phyloP scores from a whole-genome alignment of 2,329 filamentous ascomycete genomes.

The Geoglossum cookeanum region DNA sequence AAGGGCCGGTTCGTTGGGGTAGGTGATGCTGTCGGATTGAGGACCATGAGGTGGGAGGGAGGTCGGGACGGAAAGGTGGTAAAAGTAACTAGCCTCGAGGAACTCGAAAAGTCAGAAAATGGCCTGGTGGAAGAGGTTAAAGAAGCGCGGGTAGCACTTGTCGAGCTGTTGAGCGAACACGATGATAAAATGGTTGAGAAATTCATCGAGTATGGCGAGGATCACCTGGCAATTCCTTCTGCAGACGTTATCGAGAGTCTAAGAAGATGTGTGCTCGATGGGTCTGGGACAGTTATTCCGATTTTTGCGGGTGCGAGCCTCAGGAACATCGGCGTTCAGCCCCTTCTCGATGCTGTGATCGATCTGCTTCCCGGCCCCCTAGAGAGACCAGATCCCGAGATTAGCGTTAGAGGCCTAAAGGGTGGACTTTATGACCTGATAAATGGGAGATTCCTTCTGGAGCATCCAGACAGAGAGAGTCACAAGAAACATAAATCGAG shows the following conservation, averaged over 20 bases:
- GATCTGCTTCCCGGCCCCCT: conserved; percentile 71
- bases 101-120: conserved; percentile 31
- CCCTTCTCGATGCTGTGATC: conserved; percentile 70
- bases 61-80: conserved; percentile 45
- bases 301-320: conserved; percentile 87
- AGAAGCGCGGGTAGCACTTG: conserved; percentile 53
- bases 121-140: conserved; percentile 46
- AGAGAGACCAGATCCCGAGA: conserved; percentile 61
- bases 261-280: conserved; percentile 47
- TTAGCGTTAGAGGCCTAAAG: conserved; percentile 42
- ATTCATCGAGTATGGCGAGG: conserved; percentile 60
- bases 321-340: conserved; percentile 83
- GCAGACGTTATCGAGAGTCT: conserved; percentile 53
- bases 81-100: conserved; percentile 33
- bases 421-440: conserved; percentile 34
- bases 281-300: conserved; percentile 57
- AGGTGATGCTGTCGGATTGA: conserved; percentile 60
- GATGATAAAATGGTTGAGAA: conserved; percentile 73
- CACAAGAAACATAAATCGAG: conserved; percentile 9
- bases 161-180: conserved; percentile 73
- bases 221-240: conserved; percentile 47
- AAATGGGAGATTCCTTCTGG: conserved; percentile 24
- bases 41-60: conserved; percentile 54
- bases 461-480: conserved; percentile 5
- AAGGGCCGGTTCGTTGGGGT: conserved; percentile 65